Conservation (phyloP, 306 rosid species). For the Hippophae gyantsensis region DNA sequence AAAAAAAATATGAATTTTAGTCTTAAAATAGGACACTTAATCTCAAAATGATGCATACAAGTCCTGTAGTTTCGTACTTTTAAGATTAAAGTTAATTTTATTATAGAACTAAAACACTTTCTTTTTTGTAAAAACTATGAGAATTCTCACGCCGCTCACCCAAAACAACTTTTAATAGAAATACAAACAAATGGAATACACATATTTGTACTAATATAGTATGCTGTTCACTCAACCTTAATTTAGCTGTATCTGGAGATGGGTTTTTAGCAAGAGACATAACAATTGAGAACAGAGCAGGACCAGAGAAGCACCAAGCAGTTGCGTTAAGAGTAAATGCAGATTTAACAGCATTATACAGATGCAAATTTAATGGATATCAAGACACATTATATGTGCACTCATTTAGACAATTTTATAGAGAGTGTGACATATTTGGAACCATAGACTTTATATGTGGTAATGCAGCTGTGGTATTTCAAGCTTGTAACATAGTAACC, state of each 20-base stretch:
- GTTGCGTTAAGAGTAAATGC: conserved; percentile 42
- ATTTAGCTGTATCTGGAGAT: conserved; percentile 43
- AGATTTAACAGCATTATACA: conserved; percentile 37
- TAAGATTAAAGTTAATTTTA: too few relatives aligned
- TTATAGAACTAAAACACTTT: too few relatives aligned
- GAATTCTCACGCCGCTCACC: too few relatives aligned
- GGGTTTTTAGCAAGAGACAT: conserved; percentile 54
- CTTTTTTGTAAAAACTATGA: too few relatives aligned
- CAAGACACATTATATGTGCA: conserved; percentile 70
- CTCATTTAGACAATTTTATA: conserved; percentile 69
- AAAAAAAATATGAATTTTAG: too few relatives aligned
- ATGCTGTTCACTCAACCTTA: not conserved
- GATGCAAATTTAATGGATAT: conserved; percentile 44
- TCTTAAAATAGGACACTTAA: too few relatives aligned
- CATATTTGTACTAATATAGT: too few relatives aligned
- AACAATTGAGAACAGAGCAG: conserved; percentile 55
- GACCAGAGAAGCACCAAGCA: conserved; percentile 37
- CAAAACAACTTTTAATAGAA: too few relatives aligned
- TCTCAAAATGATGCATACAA: too few relatives aligned
- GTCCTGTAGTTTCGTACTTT: too few relatives aligned
- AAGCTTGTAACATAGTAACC: conserved; percentile 44
- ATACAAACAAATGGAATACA: too few relatives aligned
- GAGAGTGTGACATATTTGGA: conserved; percentile 72
- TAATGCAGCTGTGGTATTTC: conserved; percentile 66
- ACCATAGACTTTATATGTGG: conserved; percentile 75